These are phyloP conservation scores for Ophiosphaerella herpotricha DNA, from an alignment of 2,329 filamentous ascomycete species.

Conservation along the genomic window DNA sequence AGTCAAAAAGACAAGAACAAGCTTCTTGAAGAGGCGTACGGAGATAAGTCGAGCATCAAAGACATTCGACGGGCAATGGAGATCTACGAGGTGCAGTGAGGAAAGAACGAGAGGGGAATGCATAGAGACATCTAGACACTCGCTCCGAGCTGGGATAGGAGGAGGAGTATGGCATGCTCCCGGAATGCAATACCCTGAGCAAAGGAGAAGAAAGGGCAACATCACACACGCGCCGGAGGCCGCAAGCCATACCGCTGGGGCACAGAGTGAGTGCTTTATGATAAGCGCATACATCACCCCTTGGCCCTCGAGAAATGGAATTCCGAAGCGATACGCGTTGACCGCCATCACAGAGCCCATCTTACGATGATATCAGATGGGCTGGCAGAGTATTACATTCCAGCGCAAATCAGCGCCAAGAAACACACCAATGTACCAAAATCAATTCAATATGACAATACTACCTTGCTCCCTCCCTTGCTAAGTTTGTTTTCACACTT, in stretches of 20 bases:
- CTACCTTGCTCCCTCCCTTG: not conserved
- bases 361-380: too few species aligned
- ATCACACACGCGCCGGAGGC: conserved; percentile 13
- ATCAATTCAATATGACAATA: not conserved
- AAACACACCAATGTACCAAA: too few species aligned
- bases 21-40: conserved; percentile 53
- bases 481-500: too few species aligned
- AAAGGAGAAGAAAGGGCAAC: conserved; percentile 3
- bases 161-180: conserved; percentile 1
- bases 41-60: conserved; percentile 49
- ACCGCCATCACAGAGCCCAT: not conserved
- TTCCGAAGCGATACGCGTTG: not conserved
- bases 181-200: not conserved
- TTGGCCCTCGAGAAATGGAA: not conserved
- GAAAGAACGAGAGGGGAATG: conserved; percentile 1
- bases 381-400: too few species aligned
- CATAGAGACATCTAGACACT: not conserved
- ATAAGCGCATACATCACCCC: not conserved
- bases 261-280: not conserved
- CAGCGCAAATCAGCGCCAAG: too few species aligned
- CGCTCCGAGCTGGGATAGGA: conserved; percentile 9
- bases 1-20: conserved; percentile 43
- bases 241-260: conserved; percentile 16
- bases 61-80: conserved; percentile 53
- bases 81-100: conserved; percentile 50